Percentiles rank a stretch among this genome's conserved stretches.
Conservation (phyloP, 495 filamentous ascomycete genomes). For the Neurospora africana region DNA sequence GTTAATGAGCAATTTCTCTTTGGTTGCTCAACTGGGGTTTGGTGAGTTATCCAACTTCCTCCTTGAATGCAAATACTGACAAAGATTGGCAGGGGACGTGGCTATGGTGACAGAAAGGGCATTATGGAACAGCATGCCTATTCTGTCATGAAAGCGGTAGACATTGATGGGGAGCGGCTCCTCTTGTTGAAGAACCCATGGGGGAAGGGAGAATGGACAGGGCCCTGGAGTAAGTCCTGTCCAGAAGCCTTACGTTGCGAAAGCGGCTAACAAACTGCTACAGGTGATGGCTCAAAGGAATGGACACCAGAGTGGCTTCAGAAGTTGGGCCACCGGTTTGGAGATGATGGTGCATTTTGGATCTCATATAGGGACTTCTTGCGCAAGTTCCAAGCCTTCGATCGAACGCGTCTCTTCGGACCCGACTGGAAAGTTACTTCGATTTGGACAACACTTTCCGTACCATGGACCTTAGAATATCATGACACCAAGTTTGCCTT, state of each 20-base stretch:
- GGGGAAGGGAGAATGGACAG: conserved; percentile 76
- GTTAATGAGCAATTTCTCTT: conserved; percentile 86
- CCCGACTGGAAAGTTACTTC: conserved; percentile 70
- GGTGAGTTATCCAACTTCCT: conserved; percentile 7
- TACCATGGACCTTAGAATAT: conserved; percentile 81
- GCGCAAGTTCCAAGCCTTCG: conserved; percentile 69
- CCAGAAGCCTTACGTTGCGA: neutral
- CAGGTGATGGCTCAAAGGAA: conserved; percentile 69
- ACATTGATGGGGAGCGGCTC: conserved; percentile 64
- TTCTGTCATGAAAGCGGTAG: conserved; percentile 72
- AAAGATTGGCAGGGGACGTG: conserved; percentile 31
- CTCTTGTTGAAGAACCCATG: conserved; percentile 80
- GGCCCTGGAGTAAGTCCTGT: conserved; percentile 53
- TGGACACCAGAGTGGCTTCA: conserved; percentile 86
- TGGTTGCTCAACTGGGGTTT: conserved; percentile 61
- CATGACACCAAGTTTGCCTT: conserved; percentile 74
- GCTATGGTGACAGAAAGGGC: conserved; percentile 54
- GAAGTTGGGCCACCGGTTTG: conserved; percentile 70
- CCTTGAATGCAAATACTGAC: neutral
- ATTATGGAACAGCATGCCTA: conserved; percentile 80
- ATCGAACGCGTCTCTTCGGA: conserved; percentile 85
- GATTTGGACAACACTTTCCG: conserved; percentile 73
- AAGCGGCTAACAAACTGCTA: neutral
- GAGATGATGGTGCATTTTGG: conserved; percentile 72
- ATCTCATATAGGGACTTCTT: conserved; percentile 72